Percentiles rank a stretch among this genome's conserved stretches.
Evolutionary conservation across 2,329 filamentous ascomycete species (phyloP).

Genomic region (Alternaria alternata): DNA sequence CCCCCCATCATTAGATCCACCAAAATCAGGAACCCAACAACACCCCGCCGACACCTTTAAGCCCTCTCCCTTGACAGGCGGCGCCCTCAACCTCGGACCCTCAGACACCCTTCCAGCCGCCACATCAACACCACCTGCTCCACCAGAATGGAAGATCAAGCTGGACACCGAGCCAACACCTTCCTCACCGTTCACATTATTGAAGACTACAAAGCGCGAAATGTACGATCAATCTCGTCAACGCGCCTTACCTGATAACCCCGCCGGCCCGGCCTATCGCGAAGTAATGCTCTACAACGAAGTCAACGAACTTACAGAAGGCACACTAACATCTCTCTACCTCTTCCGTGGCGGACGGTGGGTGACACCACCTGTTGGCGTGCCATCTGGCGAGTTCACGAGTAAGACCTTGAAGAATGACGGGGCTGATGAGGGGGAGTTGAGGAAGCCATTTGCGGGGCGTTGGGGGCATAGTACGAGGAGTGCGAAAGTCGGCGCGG

Average conservation of each 20-base stretch:
- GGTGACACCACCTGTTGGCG: constrained; percentile 74
- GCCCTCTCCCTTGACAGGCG: constrained; percentile 48
- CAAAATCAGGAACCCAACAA: constrained; percentile 35
- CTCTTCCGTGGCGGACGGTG: constrained; percentile 76
- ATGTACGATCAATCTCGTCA: constrained; percentile 75
- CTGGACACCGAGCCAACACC: constrained; percentile 62
- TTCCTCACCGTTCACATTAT: constrained; percentile 74
- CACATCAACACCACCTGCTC: constrained; percentile 20
- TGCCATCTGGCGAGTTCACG: constrained; percentile 39
- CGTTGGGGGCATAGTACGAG: constrained; percentile 50
- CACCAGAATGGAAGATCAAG: constrained; percentile 57
- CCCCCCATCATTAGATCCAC: constrained; percentile 63
- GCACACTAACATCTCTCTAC: constrained; percentile 82
- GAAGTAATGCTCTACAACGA: constrained; percentile 81
- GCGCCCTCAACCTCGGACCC: constrained; percentile 44
- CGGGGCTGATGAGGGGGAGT: constrained; percentile 44
- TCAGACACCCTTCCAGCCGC: constrained; percentile 37
- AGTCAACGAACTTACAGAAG: constrained; percentile 79
- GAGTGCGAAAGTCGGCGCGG: constrained; percentile 65
- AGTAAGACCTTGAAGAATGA: constrained; percentile 25
- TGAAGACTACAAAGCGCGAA: constrained; percentile 81
- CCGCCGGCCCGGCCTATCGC: constrained; percentile 43
- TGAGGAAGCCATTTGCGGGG: constrained; percentile 46
- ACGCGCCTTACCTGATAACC: constrained; percentile 63
- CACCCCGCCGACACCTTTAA: constrained; percentile 38